These are phyloP conservation scores for Petunia secreta DNA, from an alignment of 257 asterid genomes.

Conservation along the genomic window DNA sequence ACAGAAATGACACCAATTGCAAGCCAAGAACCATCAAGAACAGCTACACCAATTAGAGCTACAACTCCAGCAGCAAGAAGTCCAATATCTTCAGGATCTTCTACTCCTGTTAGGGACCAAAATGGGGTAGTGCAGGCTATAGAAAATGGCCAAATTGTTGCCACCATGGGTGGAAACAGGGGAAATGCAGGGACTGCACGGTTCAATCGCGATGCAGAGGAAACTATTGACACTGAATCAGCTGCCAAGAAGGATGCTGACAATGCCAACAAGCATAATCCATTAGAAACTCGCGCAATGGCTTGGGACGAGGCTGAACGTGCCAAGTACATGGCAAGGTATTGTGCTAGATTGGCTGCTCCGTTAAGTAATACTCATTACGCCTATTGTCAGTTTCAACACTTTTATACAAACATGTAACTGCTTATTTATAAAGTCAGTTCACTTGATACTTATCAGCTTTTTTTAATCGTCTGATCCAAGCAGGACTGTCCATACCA, in stretches of 20 bases:
- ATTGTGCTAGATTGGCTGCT: background rate
- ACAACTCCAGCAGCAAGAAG: conserved; percentile 64
- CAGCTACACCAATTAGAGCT: conserved; percentile 81
- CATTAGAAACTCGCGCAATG: conserved; percentile 70
- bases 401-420: background rate
- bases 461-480: background rate
- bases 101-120: conserved; percentile 58
- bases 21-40: conserved; percentile 90
- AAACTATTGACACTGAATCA: conserved; percentile 25
- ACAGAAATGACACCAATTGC: conserved; percentile 96
- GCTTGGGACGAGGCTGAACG: conserved; percentile 98
- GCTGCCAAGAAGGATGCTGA: conserved; percentile 33
- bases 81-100: conserved; percentile 62
- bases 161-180: conserved; percentile 36
- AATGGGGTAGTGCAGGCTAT: conserved; percentile 36
- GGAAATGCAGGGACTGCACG: conserved; percentile 41
- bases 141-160: conserved; percentile 38
- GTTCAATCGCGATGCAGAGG: conserved; percentile 45
- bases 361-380: background rate
- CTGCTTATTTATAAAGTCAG: background rate
- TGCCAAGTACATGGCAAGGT: conserved; percentile 94
- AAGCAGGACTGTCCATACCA: background rate
- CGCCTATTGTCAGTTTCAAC: background rate
- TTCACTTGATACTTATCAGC: background rate
- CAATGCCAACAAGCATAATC: conserved; percentile 44